These are phyloP conservation scores for Pleurotus platypus DNA, from an alignment of 768 basidiomycete genomes.

Conservation along the genomic window DNA sequence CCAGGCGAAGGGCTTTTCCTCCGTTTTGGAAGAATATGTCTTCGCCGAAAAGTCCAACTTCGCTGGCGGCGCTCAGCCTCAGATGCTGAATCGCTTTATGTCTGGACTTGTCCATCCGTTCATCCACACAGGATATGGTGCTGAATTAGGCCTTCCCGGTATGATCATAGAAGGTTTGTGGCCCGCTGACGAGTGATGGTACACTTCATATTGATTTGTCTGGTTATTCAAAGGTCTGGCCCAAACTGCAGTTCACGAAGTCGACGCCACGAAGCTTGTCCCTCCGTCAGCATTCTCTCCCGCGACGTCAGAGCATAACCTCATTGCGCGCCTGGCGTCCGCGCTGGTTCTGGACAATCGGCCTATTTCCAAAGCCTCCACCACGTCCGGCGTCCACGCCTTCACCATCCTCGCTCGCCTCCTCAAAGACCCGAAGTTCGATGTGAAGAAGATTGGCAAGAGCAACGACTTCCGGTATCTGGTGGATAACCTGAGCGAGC, in stretches of 20 bases:
- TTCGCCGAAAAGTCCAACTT: constrained; percentile 53
- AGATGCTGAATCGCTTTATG: constrained; percentile 40
- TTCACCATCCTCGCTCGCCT: constrained; percentile 56
- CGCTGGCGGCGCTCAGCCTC: constrained; percentile 35
- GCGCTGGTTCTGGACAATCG: not conserved
- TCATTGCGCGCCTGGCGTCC: not conserved
- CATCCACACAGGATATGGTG: constrained; percentile 56
- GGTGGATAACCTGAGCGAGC: constrained; percentile 20
- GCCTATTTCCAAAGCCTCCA: not conserved
- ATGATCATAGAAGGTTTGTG: constrained; percentile 48
- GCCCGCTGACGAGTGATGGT: no score
- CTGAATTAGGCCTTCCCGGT: constrained; percentile 54
- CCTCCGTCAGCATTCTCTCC: not conserved
- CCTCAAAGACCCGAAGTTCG: constrained; percentile 42
- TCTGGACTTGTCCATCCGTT: constrained; percentile 56
- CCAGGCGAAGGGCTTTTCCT: constrained; percentile 37
- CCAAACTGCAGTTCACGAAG: constrained; percentile 12
- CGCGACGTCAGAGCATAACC: not conserved
- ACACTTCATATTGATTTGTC: no score
- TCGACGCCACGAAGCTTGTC: not conserved
- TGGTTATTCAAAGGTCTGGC: constrained; percentile 20
- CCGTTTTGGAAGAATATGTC: constrained; percentile 56
- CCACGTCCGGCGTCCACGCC: constrained; percentile 30
- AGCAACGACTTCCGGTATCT: constrained; percentile 34
- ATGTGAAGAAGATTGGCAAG: constrained; percentile 6